These are phyloP conservation scores for Mycena vitilis DNA, from an alignment of 768 basidiomycete species.

Conservation along the genomic window DNA sequence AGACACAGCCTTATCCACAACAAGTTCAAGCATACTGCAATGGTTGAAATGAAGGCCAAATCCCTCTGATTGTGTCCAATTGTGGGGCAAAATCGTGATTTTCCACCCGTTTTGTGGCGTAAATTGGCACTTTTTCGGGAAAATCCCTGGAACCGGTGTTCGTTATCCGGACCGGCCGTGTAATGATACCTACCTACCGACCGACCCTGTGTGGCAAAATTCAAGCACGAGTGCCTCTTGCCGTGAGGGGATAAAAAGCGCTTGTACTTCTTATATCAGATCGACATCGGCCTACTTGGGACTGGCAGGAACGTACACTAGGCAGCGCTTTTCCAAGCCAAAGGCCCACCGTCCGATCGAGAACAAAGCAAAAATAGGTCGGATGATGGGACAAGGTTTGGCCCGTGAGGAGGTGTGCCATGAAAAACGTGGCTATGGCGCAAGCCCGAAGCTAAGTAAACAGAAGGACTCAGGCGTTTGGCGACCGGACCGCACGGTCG, in stretches of 20 bases:
- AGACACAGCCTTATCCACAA: no score
- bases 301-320: slow-evolving; percentile 18
- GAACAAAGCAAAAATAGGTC: slow-evolving; percentile 30
- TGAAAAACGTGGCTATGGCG: slow-evolving; percentile 31
- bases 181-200: no score
- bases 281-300: slow-evolving; percentile 28
- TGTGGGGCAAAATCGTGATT: no score
- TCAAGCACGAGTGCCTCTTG: no score
- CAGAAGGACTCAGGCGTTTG: slow-evolving; percentile 28
- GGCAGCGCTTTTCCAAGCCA: slow-evolving; percentile 30
- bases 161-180: no score
- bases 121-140: no score
- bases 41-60: no score
- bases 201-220: no score
- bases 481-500: slow-evolving; percentile 25
- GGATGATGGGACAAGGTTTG: slow-evolving; percentile 30
- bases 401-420: slow-evolving; percentile 30
- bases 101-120: no score
- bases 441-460: slow-evolving; percentile 28
- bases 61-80: no score
- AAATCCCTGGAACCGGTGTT: no score
- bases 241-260: slow-evolving; percentile 22
- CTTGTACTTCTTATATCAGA: slow-evolving; percentile 25
- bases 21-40: no score
- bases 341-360: slow-evolving; percentile 28